phyloP scores from a whole-genome alignment of 176 grass and related monocot species.

The Avena insularis region DNA sequence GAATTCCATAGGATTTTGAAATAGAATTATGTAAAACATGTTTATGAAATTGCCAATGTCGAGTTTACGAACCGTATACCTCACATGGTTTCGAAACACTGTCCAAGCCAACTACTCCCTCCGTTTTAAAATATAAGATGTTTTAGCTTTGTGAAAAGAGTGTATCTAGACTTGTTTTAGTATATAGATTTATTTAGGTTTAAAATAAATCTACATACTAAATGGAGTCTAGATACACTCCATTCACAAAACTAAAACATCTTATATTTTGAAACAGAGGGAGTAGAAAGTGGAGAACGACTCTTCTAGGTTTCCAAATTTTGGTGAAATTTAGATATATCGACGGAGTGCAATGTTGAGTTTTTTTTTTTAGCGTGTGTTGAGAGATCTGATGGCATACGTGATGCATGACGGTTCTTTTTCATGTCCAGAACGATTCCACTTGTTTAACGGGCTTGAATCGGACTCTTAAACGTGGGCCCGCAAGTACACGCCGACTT shows the following conservation, averaged over 20 bases:
- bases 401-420: neutral
- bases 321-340: neutral
- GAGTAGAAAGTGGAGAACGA: neutral
- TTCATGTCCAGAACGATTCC: neutral
- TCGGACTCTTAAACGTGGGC: neutral
- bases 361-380: neutral
- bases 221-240: too few species aligned
- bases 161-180: too few species aligned
- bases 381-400: neutral
- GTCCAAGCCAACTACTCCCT: neutral
- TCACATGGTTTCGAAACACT: neutral
- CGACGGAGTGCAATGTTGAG: too few species aligned
- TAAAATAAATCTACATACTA: too few species aligned
- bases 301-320: neutral
- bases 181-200: too few species aligned
- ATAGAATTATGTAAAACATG: neutral
- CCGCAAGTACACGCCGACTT: neutral
- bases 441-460: neutral
- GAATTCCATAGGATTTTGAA: neutral
- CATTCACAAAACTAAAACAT: too few species aligned
- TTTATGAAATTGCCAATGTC: neutral
- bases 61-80: neutral
- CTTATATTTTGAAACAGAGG: too few species aligned
- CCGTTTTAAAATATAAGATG: too few species aligned
- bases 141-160: too few species aligned